Evolutionary conservation across 331 rosid species (phyloP).

Genomic region (Malus hybrid): DNA sequence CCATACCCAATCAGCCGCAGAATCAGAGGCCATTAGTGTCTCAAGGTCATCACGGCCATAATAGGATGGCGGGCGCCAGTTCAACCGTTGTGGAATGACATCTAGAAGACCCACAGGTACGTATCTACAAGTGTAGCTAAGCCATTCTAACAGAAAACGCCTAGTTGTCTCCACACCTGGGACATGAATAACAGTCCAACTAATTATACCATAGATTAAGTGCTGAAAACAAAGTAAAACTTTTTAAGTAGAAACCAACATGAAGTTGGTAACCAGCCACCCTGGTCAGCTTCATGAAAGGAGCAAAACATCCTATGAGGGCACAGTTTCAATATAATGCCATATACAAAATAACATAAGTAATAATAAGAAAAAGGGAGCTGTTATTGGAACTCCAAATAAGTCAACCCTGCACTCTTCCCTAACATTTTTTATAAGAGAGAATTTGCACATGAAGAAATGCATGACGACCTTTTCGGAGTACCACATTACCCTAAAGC

Average conservation of each 20-base stretch:
- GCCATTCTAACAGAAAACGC: conserved; percentile 90
- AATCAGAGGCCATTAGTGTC: conserved; percentile 91
- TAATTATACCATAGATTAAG: not conserved
- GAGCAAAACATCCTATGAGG: not conserved
- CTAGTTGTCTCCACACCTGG: conserved; percentile 93
- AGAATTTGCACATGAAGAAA: too few relatives aligned
- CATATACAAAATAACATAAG: not conserved
- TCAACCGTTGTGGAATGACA: conserved; percentile 69
- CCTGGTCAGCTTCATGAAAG: not conserved
- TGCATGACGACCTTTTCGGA: too few relatives aligned
- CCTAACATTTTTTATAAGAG: too few relatives aligned
- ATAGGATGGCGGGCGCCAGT: conserved; percentile 84
- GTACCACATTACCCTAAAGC: too few relatives aligned
- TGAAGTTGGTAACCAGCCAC: not conserved
- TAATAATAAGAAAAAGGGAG: not conserved
- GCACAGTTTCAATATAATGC: not conserved
- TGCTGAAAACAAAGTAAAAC: not conserved
- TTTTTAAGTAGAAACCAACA: not conserved
- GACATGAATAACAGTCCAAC: not conserved
- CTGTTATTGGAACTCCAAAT: too few relatives aligned
- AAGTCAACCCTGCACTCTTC: too few relatives aligned
- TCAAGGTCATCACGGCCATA: conserved; percentile 88
- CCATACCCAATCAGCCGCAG: conserved; percentile 94
- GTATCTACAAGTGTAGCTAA: conserved; percentile 82
- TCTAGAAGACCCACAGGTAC: conserved; percentile 89